Base-by-base conservation (phyloP, 2,329 filamentous ascomycete genomes). In the Paraphaeosphaeria sporulosa region DNA sequence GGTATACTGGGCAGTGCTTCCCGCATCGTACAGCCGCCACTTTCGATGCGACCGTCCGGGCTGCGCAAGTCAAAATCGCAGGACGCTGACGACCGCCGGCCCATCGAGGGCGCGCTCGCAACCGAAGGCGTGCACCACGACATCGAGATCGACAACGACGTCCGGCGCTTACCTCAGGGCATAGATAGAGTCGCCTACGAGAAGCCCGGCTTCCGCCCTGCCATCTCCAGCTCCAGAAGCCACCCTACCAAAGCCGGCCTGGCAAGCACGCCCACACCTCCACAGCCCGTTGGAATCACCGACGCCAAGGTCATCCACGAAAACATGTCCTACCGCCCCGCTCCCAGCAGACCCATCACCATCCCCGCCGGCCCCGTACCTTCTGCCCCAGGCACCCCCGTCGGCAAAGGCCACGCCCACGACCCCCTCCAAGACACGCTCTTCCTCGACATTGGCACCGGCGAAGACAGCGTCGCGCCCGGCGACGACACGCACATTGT, bases 361-460 rank as follows among this genome's bases (percentile, higher is more conserved):
- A 65, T 71, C 15, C 66, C 69, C 27, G 61, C 55, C 13, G 49
- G 61, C 15, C 21, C 60, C 3, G 48, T 59, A 1, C 34, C 62
- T 15, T 74, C 73, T 13, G 63, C 65, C 3, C 71, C 73, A 21
- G 62, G 72, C 3, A 76, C 73, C 4, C 72, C 74, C 1, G 59
- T 75, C 13, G 75, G 76, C 17, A 78, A 87, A 71, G 85, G 87
- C 23, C 85, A 90, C 61, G 87, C 87, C 1, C 87, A 88, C 62
- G 86, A 91, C 65, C 84, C 86, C 0, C 78, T 88, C 8, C 86
- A 89, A 61, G 87, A 89, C 55, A 86, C 87, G 1, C 81, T 90
- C 0, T 91, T 90, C 73, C 85, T 97, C 9, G 89, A 90, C 58
- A 93, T 97, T 64, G 93, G 93, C 17, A 87, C 88, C 0, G 89